A percentile compares a stretch with the other conserved stretches of the same genome.
phyloP scores from a whole-genome alignment of 192 early-diverging fungal species.

The Linnemannia elongata region DNA sequence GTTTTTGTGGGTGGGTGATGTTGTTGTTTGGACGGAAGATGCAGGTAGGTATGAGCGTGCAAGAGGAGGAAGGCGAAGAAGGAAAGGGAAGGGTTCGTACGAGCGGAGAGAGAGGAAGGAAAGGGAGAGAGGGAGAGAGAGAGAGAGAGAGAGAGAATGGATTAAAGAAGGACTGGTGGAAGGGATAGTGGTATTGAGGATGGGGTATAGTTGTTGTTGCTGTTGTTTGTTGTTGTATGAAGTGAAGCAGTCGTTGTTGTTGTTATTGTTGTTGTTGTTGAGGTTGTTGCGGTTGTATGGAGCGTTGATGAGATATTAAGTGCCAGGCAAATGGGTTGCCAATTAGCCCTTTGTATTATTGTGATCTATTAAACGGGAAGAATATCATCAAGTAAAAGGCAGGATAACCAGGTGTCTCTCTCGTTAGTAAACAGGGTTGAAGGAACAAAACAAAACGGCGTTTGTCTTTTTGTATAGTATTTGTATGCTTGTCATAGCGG shows the following conservation, averaged over 20 bases:
- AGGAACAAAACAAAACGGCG: too few relatives aligned
- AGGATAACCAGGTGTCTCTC: too few relatives aligned
- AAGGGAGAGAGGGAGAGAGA: background rate
- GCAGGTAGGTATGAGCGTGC: background rate
- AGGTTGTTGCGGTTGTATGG: too few relatives aligned
- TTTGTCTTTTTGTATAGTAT: too few relatives aligned
- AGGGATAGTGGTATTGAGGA: background rate
- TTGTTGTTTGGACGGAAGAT: background rate
- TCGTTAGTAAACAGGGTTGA: too few relatives aligned
- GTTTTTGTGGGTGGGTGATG: background rate
- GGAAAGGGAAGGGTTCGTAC: constrained; percentile 4
- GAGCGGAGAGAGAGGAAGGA: background rate
- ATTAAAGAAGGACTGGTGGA: background rate
- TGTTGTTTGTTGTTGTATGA: background rate
- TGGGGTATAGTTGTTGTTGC: background rate
- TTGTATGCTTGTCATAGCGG: too few relatives aligned
- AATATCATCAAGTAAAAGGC: too few relatives aligned
- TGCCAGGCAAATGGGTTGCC: too few relatives aligned
- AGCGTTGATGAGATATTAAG: too few relatives aligned
- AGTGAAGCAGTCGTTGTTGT: too few relatives aligned
- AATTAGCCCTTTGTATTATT: too few relatives aligned
- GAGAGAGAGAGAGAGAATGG: background rate
- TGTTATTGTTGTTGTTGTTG: background rate
- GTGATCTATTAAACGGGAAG: too few relatives aligned
- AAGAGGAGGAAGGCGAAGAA: background rate